These are phyloP conservation scores for Dryas drummondii DNA, from an alignment of 306 rosid genomes.

Conservation along the genomic window DNA sequence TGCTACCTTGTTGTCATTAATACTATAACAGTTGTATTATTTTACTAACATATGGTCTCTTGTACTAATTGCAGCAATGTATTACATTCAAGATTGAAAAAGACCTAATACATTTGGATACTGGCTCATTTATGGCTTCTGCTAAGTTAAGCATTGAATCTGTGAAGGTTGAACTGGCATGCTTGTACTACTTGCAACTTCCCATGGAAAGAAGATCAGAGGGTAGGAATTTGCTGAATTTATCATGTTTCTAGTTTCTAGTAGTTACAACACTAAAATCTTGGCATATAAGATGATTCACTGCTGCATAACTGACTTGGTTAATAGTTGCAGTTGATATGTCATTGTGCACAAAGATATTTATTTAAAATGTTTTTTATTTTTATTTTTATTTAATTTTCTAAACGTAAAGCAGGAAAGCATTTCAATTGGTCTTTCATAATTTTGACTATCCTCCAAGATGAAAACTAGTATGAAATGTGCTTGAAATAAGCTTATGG, in stretches of 20 bases:
- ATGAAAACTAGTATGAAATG: not conserved
- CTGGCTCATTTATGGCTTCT: conserved; percentile 37
- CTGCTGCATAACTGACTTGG: conserved; percentile 19
- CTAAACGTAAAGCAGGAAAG: not conserved
- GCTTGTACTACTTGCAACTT: conserved; percentile 75
- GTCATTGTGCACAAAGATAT: not conserved
- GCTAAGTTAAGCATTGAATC: conserved; percentile 55
- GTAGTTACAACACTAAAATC: not conserved
- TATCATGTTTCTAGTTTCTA: conserved; percentile 10
- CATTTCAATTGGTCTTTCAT: not conserved
- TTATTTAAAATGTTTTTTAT: not conserved
- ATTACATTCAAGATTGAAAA: conserved; percentile 61
- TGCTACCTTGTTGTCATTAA: conserved; percentile 23
- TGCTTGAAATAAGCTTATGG: not conserved
- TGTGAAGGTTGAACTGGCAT: conserved; percentile 72
- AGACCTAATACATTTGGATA: conserved; percentile 46
- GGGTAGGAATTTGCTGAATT: conserved; percentile 47
- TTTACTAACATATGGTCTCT: conserved; percentile 36
- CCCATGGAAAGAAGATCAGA: conserved; percentile 71
- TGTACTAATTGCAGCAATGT: conserved; percentile 44
- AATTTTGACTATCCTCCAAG: not conserved
- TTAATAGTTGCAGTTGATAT: not conserved
- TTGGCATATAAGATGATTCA: conserved; percentile 15
- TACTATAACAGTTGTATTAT: conserved; percentile 9
- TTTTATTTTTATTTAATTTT: not conserved